Conservation (phyloP, 768 basidiomycete genomes). For the Termitomyces sp. region DNA sequence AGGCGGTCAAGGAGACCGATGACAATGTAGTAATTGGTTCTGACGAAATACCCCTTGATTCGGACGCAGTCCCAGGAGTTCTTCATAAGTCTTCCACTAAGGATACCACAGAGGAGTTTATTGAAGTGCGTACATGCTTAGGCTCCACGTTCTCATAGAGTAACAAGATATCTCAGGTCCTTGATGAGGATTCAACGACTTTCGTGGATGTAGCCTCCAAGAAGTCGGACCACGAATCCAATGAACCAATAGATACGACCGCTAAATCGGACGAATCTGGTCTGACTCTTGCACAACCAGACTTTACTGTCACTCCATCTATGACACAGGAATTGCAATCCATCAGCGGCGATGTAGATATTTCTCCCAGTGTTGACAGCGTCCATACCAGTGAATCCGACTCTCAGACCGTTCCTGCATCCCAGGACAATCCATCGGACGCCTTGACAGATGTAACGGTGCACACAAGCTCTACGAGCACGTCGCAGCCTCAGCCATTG, state of each 20-base stretch:
- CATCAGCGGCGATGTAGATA: background rate
- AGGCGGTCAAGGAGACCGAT: background rate
- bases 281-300: background rate
- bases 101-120: background rate
- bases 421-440: background rate
- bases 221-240: background rate
- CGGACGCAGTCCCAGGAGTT: background rate
- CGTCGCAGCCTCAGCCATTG: background rate
- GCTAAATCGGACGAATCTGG: background rate
- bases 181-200: background rate
- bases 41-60: background rate
- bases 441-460: background rate
- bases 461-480: background rate
- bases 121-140: conserved; percentile 4
- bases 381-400: background rate
- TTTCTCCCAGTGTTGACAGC: background rate
- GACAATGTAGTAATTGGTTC: background rate
- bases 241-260: background rate
- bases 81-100: background rate
- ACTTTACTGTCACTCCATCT: background rate
- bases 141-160: background rate
- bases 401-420: background rate
- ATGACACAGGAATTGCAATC: background rate
- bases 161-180: background rate
- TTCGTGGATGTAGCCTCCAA: background rate